Evolutionary conservation across 192 early-diverging fungal species (phyloP).

Genomic region (Chytriomyces sp.): DNA sequence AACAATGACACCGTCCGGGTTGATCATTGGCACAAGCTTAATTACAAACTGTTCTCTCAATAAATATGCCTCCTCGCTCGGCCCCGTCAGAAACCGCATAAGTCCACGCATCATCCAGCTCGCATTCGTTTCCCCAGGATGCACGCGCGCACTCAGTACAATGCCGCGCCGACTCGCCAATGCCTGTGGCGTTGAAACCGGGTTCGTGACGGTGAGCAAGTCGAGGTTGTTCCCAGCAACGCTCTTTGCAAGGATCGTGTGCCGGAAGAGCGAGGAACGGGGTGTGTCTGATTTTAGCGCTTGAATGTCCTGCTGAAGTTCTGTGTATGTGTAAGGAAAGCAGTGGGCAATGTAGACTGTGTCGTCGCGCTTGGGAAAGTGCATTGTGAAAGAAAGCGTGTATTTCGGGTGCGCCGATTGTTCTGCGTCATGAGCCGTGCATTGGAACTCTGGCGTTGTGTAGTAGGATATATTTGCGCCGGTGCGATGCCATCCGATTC

Average conservation of each 20-base stretch:
- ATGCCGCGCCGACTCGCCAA: constrained; percentile 36
- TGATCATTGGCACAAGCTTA: constrained; percentile 56
- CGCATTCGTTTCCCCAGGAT: constrained; percentile 53
- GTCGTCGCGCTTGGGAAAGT: constrained; percentile 35
- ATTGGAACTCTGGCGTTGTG: neutral
- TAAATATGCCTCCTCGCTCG: constrained; percentile 31
- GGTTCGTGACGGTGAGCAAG: constrained; percentile 39
- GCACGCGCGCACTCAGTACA: constrained; percentile 46
- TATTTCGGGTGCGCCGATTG: constrained; percentile 1
- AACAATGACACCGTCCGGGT: constrained; percentile 53
- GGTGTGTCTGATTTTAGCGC: constrained; percentile 34
- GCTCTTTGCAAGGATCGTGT: constrained; percentile 44
- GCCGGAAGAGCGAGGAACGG: constrained; percentile 30
- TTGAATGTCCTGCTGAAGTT: constrained; percentile 42
- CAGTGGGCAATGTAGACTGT: constrained; percentile 52
- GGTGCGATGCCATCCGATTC: constrained; percentile 48
- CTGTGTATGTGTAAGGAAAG: constrained; percentile 54
- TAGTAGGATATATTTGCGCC: constrained; percentile 46
- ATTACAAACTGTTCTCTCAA: constrained; percentile 45
- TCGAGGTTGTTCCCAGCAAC: constrained; percentile 50
- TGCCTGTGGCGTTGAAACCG: constrained; percentile 32
- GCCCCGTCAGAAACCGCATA: constrained; percentile 37
- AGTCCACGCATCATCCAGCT: constrained; percentile 52
- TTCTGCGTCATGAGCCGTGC: constrained; percentile 9
- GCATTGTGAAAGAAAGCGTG: constrained; percentile 44